Percentiles rank a stretch among this genome's conserved stretches.
These are phyloP conservation scores for Xylariales sp. DNA, from an alignment of 2,329 filamentous ascomycete species.

Conservation along the genomic window DNA sequence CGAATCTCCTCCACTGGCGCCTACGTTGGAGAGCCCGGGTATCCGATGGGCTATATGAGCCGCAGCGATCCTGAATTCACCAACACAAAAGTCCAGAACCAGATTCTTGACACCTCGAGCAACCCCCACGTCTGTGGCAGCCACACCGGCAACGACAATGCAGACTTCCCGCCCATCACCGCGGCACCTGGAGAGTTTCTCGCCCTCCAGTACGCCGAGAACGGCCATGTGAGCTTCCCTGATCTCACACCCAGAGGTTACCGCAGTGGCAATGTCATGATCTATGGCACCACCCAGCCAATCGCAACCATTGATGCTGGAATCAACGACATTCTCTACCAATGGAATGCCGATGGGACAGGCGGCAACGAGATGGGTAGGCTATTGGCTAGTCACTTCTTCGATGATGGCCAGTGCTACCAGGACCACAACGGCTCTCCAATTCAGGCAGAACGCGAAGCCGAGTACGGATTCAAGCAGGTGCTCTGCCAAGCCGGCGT, in stretches of 20 bases:
- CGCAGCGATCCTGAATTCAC: constrained; percentile 52
- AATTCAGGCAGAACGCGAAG: constrained; percentile 58
- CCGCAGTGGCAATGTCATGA: constrained; percentile 67
- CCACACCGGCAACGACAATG: constrained; percentile 54
- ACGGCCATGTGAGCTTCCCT: constrained; percentile 67
- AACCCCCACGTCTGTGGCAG: constrained; percentile 53
- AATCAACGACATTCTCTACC: constrained; percentile 55
- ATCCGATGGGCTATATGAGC: constrained; percentile 64
- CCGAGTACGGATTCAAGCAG: constrained; percentile 51
- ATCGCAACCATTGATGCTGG: constrained; percentile 38
- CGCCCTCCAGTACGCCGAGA: constrained; percentile 67
- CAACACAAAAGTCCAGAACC: constrained; percentile 56
- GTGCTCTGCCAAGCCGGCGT: constrained; percentile 81
- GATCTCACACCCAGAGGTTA: constrained; percentile 48
- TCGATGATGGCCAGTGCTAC: constrained; percentile 88
- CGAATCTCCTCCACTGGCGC: constrained; percentile 70
- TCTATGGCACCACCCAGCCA: constrained; percentile 67
- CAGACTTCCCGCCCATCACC: constrained; percentile 54
- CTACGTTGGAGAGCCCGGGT: constrained; percentile 68
- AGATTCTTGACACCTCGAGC: constrained; percentile 46
- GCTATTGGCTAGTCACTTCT: constrained; percentile 74
- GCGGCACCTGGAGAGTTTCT: constrained; percentile 60
- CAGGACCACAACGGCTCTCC: constrained; percentile 52
- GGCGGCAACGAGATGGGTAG: constrained; percentile 76
- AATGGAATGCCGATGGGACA: constrained; percentile 75